Percentiles rank a stretch among this genome's conserved stretches.
Evolutionary conservation across 495 filamentous ascomycete genomes (phyloP).

Genomic region (Talaromyces nanjingensis): DNA sequence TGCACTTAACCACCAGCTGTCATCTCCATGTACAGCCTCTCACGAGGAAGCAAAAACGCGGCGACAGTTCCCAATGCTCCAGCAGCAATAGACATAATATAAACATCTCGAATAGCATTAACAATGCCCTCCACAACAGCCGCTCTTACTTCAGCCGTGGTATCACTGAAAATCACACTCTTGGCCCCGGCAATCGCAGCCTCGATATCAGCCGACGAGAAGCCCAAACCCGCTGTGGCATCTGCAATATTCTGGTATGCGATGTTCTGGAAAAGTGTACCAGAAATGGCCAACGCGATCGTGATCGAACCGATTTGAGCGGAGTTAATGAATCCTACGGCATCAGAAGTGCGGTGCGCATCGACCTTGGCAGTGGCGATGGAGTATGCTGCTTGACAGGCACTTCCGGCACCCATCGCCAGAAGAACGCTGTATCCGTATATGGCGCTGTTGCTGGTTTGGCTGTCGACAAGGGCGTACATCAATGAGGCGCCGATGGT

Average conservation of each 20-base stretch:
- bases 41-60: slow-evolving; percentile 5
- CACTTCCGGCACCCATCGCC: slow-evolving; percentile 43
- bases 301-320: slow-evolving; percentile 45
- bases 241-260: slow-evolving; percentile 18
- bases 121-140: slow-evolving; percentile 7
- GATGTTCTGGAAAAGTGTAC: slow-evolving; percentile 47
- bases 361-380: slow-evolving; percentile 40
- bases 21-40: not conserved
- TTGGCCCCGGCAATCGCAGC: slow-evolving; percentile 9
- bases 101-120: slow-evolving; percentile 6
- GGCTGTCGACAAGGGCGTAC: slow-evolving; percentile 26
- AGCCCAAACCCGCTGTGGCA: slow-evolving; percentile 3
- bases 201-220: slow-evolving; percentile 4
- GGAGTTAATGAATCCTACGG: not conserved
- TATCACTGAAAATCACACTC: slow-evolving; percentile 3
- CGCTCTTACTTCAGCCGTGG: not conserved
- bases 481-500: slow-evolving; percentile 42
- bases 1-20: slow-evolving; percentile 1
- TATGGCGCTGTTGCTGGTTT: slow-evolving; percentile 25
- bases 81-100: slow-evolving; percentile 10
- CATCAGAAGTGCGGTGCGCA: not conserved
- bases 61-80: slow-evolving; percentile 6
- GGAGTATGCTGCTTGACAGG: slow-evolving; percentile 41
- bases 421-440: slow-evolving; percentile 47
- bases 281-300: slow-evolving; percentile 47